These are phyloP conservation scores for Hibiscus mutabilis DNA, from an alignment of 345 rosid species.

Conservation along the genomic window DNA sequence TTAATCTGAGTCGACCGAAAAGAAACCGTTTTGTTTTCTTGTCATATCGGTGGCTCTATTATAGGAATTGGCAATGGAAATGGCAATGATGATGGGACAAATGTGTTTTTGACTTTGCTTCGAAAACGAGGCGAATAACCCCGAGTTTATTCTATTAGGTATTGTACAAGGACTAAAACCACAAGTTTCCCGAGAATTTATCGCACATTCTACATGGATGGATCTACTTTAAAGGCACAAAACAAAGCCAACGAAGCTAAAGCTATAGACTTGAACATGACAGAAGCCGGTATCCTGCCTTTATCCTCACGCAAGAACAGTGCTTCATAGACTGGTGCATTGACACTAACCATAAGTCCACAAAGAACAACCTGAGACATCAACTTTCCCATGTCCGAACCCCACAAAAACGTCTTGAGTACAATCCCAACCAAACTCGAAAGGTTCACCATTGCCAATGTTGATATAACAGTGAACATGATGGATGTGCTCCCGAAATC, in stretches of 20 bases:
- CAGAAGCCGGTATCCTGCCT: constrained; percentile 19
- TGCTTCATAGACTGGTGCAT: constrained; percentile 28
- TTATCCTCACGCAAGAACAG: constrained; percentile 28
- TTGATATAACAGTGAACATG: constrained; percentile 25
- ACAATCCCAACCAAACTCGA: constrained; percentile 21
- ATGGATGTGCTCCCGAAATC: constrained; percentile 34
- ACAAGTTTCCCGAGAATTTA: neutral
- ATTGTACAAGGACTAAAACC: neutral
- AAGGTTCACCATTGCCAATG: constrained; percentile 38
- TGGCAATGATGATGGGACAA: no score
- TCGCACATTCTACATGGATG: neutral
- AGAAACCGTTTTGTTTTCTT: no score
- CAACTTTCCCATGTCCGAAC: neutral
- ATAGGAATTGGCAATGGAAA: constrained; percentile 19
- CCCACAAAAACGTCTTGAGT: neutral
- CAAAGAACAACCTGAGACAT: constrained; percentile 19
- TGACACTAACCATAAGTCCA: constrained; percentile 22
- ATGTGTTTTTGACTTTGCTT: no score
- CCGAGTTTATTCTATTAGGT: no score
- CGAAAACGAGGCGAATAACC: no score
- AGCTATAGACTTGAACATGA: constrained; percentile 23
- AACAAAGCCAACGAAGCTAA: constrained; percentile 28
- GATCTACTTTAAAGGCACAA: neutral
- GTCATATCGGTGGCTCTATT: constrained; percentile 34
- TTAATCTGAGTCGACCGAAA: no score